Conservation (phyloP, 257 asterid species). For the Salvia miltiorrhiza region DNA sequence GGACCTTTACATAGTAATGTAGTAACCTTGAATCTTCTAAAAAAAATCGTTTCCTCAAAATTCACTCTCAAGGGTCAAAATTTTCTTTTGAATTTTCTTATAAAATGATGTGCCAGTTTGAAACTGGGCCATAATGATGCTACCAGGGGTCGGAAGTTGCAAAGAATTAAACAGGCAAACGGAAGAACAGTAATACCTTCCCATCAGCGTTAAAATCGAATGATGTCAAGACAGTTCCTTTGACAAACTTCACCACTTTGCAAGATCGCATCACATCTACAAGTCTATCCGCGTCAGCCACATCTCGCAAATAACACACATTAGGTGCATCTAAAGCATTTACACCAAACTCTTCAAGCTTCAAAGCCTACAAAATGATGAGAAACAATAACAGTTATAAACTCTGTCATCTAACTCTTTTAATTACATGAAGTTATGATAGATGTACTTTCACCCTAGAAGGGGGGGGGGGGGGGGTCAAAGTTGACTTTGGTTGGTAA, state of each 20-base stretch:
- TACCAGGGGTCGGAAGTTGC: not conserved
- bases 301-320: conserved; percentile 71
- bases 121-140: conserved; percentile 7
- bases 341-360: conserved; percentile 94
- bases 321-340: conserved; percentile 67
- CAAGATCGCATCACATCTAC: conserved; percentile 58
- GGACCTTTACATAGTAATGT: not conserved
- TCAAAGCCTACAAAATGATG: conserved; percentile 57
- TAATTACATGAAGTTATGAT: not conserved
- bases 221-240: conserved; percentile 89
- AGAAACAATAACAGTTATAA: conserved; percentile 25
- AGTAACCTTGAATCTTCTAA: not conserved
- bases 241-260: conserved; percentile 84
- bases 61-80: not conserved
- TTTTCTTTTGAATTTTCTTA: not conserved
- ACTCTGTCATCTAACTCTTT: not conserved
- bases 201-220: conserved; percentile 74
- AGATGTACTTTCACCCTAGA: not conserved
- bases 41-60: not conserved
- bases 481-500: not conserved
- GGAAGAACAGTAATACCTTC: conserved; percentile 47
- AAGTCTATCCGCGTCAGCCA: conserved; percentile 80
- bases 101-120: not conserved
- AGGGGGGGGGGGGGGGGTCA: not conserved
- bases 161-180: not conserved